A percentile compares a stretch with the other conserved stretches of the same genome.
Conservation (phyloP, 1,139 yeast genomes). For the Schwanniomyces etchellsii region DNA sequence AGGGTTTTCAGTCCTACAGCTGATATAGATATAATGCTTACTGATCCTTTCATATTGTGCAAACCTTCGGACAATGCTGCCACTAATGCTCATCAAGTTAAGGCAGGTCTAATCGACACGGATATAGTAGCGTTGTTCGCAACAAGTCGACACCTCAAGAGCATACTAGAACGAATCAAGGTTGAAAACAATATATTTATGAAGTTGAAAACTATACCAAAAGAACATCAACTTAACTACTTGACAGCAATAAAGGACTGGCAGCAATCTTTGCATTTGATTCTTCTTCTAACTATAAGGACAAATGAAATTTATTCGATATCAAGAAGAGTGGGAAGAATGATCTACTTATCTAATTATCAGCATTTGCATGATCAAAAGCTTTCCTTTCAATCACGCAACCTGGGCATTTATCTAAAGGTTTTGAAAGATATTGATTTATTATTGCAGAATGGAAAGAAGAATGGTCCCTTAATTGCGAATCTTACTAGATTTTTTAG, state of each 20-base stretch:
- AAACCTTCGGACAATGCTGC: background rate
- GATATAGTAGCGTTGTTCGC: constrained; percentile 32
- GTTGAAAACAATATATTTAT: constrained; percentile 17
- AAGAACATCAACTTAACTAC: constrained; percentile 6
- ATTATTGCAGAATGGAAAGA: constrained; percentile 40
- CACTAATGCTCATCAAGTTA: background rate
- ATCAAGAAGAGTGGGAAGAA: constrained; percentile 39
- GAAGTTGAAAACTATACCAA: constrained; percentile 14
- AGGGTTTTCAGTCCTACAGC: no score
- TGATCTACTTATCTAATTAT: constrained; percentile 35
- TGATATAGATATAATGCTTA: background rate
- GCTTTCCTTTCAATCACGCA: constrained; percentile 23
- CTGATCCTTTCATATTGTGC: background rate
- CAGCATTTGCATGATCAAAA: constrained; percentile 38
- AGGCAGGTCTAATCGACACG: constrained; percentile 26
- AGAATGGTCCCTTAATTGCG: constrained; percentile 49
- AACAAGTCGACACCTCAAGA: constrained; percentile 16
- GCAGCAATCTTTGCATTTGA: constrained; percentile 41
- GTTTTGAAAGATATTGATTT: constrained; percentile 35
- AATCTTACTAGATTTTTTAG: constrained; percentile 45
- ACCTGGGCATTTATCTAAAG: constrained; percentile 21
- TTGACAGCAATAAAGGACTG: constrained; percentile 16
- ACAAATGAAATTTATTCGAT: constrained; percentile 43
- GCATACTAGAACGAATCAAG: constrained; percentile 19
- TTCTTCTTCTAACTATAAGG: constrained; percentile 40